Base-by-base conservation (phyloP, 179 eudicot species). In the Beta macrorhiza region DNA sequence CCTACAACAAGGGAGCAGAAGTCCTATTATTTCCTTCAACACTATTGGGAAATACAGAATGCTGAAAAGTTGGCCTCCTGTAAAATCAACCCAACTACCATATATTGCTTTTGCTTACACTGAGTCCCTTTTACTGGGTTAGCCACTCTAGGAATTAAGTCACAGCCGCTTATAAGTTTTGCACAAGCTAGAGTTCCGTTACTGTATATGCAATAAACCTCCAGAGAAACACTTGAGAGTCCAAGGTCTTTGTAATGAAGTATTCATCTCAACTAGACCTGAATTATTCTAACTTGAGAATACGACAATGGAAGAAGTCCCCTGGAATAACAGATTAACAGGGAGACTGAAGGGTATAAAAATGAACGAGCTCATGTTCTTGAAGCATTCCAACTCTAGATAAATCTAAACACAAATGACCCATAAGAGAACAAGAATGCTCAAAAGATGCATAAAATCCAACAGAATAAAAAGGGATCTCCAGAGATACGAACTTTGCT, bases 401-500 rank as follows among this genome's bases (percentile, higher is more conserved):
- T 10, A 9, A 71, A 71, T 19, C 16, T 17, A 45, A 45, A 8
- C 14, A 49, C 45, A 71, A 20, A 67, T 37, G 74, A 47, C 25
- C 2, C 16, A 7, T 71, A n/a, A 12, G 47, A n/a, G 29, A 44
- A 49, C 51, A 37, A 14, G 10, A 37, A 42, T 67, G 72, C 72
- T 37, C 49, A 17, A 42, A 67, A 67, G 49, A 67, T 42, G 16
- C 4, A 32, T 37, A 20, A 6, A 8, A 1, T 42, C 49, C 47
- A 62, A 64, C 52, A 81, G 53, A 57, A 76, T 32, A 82, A 80
- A 80, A 86, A 87, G 79, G 10, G n/a, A 42, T 6, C 11, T 20
- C 37, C 5, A 65, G 86, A 86, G 79, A 80, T 82, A 91, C 97
- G 77, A 74, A 95, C 99, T 82, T 88, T 85, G 88, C 87, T 90